These are phyloP conservation scores for Colletotrichum ledebouriae DNA, from an alignment of 2,329 filamentous ascomycete genomes.

Conservation along the genomic window DNA sequence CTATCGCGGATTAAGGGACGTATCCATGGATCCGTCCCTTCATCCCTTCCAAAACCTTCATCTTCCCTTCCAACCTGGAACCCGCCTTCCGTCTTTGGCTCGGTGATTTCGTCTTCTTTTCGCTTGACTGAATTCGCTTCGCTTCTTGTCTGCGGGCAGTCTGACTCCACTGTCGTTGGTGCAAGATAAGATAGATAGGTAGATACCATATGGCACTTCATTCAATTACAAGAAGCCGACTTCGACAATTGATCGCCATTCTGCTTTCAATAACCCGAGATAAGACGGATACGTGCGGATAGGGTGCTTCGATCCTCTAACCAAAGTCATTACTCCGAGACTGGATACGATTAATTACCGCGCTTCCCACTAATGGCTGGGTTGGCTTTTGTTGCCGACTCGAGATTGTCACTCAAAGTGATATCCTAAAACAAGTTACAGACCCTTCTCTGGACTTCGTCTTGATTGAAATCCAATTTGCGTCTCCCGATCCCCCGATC, in stretches of 20 bases:
- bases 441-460: not conserved
- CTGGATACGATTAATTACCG: too few species aligned
- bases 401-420: not conserved
- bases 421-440: not conserved
- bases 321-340: too few species aligned
- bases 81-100: not conserved
- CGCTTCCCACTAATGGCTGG: not conserved
- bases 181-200: too few species aligned
- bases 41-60: not conserved
- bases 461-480: not conserved
- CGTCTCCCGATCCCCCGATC: slow-evolving; percentile 5
- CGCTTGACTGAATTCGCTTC: not conserved
- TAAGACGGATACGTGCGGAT: too few species aligned
- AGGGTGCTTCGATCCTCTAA: too few species aligned
- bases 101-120: not conserved
- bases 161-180: too few species aligned
- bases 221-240: too few species aligned
- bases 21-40: not conserved
- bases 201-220: too few species aligned
- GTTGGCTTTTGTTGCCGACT: not conserved
- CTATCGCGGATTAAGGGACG: too few species aligned
- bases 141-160: too few species aligned
- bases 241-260: too few species aligned
- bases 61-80: not conserved
- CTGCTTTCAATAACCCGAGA: too few species aligned